Percentiles rank a stretch among this genome's conserved stretches.
These are phyloP conservation scores for Rhizopus delemar DNA, from an alignment of 371 early-diverging fungal species.

Conservation along the genomic window DNA sequence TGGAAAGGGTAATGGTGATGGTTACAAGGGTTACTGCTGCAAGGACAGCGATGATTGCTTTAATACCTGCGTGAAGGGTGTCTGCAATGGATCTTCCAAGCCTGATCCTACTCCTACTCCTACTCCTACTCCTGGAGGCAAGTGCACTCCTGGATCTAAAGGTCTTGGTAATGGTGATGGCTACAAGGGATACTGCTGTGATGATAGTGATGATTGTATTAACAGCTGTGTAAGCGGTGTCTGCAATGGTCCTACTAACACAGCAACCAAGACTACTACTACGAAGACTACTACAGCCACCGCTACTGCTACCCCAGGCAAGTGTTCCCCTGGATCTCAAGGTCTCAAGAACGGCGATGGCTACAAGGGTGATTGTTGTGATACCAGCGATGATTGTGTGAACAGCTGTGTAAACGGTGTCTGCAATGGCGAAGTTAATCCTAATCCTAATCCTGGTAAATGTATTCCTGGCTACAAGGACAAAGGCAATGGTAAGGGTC, in stretches of 20 bases:
- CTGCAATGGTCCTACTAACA: conserved; percentile 8
- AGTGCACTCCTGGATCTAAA: conserved; percentile 18
- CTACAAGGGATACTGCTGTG: conserved; percentile 24
- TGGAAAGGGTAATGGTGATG: conserved; percentile 13
- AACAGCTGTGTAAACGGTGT: conserved; percentile 14
- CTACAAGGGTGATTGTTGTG: conserved; percentile 18
- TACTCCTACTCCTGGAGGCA: background rate
- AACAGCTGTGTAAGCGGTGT: conserved; percentile 12
- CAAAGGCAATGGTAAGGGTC: conserved; percentile 9
- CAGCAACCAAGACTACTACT: conserved; percentile 3
- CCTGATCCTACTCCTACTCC: background rate
- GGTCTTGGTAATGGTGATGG: conserved; percentile 20
- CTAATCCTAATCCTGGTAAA: conserved; percentile 4
- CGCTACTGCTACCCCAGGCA: background rate
- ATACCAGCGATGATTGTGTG: conserved; percentile 7
- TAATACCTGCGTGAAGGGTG: conserved; percentile 4
- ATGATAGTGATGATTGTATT: conserved; percentile 18
- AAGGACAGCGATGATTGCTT: conserved; percentile 9
- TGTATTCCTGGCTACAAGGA: conserved; percentile 13
- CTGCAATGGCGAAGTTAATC: conserved; percentile 9
- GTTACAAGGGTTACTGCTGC: conserved; percentile 18
- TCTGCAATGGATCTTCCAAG: conserved; percentile 13
- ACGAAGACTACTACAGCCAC: background rate
- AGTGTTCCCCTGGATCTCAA: conserved; percentile 14
- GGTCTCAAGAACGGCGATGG: conserved; percentile 15